Evolutionary conservation across 331 rosid species (phyloP).

Genomic region (Quercus lobata): DNA sequence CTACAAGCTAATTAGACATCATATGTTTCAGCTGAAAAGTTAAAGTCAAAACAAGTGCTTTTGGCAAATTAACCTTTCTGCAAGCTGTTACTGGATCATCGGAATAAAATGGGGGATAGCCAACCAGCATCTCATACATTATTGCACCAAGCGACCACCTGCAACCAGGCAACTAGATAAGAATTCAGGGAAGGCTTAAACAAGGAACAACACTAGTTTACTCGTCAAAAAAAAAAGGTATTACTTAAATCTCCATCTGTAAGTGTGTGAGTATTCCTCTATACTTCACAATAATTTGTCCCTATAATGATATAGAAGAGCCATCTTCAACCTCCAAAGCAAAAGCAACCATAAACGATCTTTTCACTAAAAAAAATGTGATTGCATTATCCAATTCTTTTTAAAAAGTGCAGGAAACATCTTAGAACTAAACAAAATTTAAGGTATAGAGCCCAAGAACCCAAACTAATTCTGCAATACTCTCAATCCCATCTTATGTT

Average conservation of each 20-base stretch:
- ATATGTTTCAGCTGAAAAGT: not conserved
- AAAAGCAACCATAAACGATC: not conserved
- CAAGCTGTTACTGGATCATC: conserved; percentile 95
- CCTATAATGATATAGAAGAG: not conserved
- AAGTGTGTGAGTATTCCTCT: not conserved
- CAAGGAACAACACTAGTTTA: not conserved
- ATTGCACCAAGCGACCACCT: conserved; percentile 99
- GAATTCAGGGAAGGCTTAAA: not conserved
- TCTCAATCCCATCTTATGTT: not conserved
- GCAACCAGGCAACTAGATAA: conserved; percentile 28
- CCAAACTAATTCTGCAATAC: not conserved
- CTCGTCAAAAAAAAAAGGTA: not conserved
- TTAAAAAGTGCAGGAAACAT: not conserved
- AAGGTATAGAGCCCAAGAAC: not conserved
- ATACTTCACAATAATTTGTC: not conserved
- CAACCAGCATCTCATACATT: conserved; percentile 95
- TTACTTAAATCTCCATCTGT: not conserved
- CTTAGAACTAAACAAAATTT: not conserved
- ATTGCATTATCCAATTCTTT: not conserved
- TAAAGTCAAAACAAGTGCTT: not conserved
- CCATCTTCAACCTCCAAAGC: not conserved
- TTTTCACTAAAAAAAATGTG: not conserved
- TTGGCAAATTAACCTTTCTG: conserved; percentile 61
- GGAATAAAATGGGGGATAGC: conserved; percentile 93
- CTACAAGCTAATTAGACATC: not conserved